Evolutionary conservation across 176 grass and related monocot species (phyloP).

Genomic region (Tillandsia fasciculata): DNA sequence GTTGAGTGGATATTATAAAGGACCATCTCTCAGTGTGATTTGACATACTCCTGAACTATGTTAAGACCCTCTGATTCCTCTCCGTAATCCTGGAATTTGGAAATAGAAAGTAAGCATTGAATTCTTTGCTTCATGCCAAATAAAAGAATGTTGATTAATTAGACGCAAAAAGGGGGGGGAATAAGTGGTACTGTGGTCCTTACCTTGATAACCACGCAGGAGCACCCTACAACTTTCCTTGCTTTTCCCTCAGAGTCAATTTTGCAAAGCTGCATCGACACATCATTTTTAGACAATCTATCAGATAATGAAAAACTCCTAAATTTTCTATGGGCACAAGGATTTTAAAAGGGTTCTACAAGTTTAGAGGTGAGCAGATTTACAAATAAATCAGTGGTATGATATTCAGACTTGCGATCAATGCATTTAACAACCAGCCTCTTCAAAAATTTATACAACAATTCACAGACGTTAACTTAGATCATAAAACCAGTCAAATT

Average conservation of each 20-base stretch:
- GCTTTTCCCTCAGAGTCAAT: constrained; percentile 59
- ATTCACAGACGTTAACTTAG: too few species aligned
- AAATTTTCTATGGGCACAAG: background rate
- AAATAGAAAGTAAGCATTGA: constrained; percentile 2
- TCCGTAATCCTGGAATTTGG: constrained; percentile 41
- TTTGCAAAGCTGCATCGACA: constrained; percentile 42
- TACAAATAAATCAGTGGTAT: background rate
- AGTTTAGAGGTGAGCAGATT: background rate
- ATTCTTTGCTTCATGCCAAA: background rate
- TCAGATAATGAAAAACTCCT: background rate
- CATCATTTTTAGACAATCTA: background rate
- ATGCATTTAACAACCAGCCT: too few species aligned
- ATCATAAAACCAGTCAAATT: too few species aligned
- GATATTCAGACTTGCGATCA: too few species aligned
- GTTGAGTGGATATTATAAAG: background rate
- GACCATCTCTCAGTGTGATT: constrained; percentile 33
- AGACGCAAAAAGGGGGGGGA: background rate
- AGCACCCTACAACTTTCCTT: constrained; percentile 41
- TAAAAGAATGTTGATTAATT: constrained; percentile 1
- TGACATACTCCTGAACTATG: constrained; percentile 45
- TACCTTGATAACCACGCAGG: constrained; percentile 58
- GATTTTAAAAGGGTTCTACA: background rate
- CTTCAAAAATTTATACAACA: too few species aligned
- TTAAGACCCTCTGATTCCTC: constrained; percentile 51
- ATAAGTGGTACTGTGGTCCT: background rate